A percentile compares a stretch with the other conserved stretches of the same genome.
phyloP scores from a whole-genome alignment of 164 flowering plant species.

The Malania oleifera region DNA sequence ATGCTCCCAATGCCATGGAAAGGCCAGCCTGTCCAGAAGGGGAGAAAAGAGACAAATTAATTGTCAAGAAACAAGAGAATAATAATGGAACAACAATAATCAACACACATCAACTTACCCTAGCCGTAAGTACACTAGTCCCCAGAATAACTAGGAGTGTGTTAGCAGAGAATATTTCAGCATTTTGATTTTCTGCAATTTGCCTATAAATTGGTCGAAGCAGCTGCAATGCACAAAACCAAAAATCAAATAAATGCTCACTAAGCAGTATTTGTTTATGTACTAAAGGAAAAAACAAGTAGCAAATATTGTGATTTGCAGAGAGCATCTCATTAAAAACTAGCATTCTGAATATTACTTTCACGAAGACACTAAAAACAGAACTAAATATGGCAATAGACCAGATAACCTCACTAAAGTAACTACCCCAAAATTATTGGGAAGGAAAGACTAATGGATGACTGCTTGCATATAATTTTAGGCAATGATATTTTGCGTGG shows the following conservation, averaged over 20 bases:
- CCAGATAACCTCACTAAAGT: no score
- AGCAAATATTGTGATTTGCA: no score
- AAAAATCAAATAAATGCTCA: conserved; percentile 1
- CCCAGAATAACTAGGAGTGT: conserved; percentile 96
- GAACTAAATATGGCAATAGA: no score
- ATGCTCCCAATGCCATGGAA: conserved; percentile 99
- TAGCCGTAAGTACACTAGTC: conserved; percentile 96
- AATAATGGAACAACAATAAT: conserved; percentile 6
- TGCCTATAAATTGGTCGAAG: conserved; percentile 97
- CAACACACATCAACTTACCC: conserved; percentile 46
- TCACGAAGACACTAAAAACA: no score
- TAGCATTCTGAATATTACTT: no score
- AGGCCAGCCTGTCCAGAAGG: conserved; percentile 80
- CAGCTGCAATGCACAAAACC: conserved; percentile 44
- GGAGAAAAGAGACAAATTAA: background rate
- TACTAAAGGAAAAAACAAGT: no score
- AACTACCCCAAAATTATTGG: no score
- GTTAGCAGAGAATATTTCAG: conserved; percentile 97
- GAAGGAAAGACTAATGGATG: no score
- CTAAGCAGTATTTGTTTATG: background rate
- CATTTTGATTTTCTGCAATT: conserved; percentile 98
- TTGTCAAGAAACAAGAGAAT: background rate
- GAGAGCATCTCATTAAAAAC: no score
- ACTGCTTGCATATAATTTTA: no score
- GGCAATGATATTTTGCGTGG: no score